Evolutionary conservation across 208 protist species (phyloP), one percentile per base, ranked within the genome.

Genomic region (Trypanosoma melophagium): DNA sequence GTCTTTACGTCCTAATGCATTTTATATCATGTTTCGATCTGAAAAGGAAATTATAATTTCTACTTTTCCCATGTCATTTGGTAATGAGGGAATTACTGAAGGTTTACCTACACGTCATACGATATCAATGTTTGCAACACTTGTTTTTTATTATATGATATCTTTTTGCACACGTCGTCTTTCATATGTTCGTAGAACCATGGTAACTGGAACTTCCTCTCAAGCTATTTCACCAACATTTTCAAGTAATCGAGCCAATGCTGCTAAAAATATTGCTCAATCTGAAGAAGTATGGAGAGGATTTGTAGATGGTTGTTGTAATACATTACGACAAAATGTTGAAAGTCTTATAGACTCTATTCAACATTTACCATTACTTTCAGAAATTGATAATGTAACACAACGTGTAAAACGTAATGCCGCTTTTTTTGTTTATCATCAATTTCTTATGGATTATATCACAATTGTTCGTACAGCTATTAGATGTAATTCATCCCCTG

Each of bases 371-470:
- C 58, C 65, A 21, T n/a, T 42, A 9, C 35, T 72, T 31, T 31
- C 17, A 16, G 58, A 71, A 22, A 25, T 66, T 21, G 50, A 45
- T 28, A 65, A 69, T 58, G 60, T 58, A 0, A 79, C 76, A 4
- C 57, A 80, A 52, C 77, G 80, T 21, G 85, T 84, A 35, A 87
- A 89, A 69, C 81, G 76, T 7, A 74, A 60, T 47, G 73, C 64
- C 10, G 77, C 79, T 24, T 76, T 58, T 35, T 75, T 82, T 52
- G 71, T 90, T 14, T 81, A 77, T 25, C 79, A 87, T 52, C 71
- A 66, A 14, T 80, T 90, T 64, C 74, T 93, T 50, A 71, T 85
- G 44, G 78, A 84, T 62, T 76, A 79, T 45, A 79, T 81, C 28
- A 79, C 73, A 3, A 83, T 84, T 40, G 66, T 86, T 40, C 70